These are phyloP conservation scores for Eruca vesicaria DNA, from an alignment of 441 rosid genomes.

Conservation along the genomic window DNA sequence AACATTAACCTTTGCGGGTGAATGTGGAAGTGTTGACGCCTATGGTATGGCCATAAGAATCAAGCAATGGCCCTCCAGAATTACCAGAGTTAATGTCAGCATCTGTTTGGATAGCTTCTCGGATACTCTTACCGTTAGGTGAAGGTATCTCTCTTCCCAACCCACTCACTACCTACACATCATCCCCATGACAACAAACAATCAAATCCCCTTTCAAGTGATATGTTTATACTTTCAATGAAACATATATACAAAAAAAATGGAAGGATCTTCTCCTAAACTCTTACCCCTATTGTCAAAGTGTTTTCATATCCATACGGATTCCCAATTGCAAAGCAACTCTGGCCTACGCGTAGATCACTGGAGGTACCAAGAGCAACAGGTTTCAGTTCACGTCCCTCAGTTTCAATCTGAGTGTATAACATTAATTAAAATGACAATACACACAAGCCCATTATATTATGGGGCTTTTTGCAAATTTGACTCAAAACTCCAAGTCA, in stretches of 20 bases:
- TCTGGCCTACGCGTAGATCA: constrained; percentile 79
- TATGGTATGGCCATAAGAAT: constrained; percentile 82
- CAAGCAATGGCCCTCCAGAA: constrained; percentile 80
- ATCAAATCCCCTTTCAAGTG: neutral
- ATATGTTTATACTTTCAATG: neutral
- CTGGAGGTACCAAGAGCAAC: constrained; percentile 68
- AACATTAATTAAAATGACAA: neutral
- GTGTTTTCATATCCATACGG: constrained; percentile 93
- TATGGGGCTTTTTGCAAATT: no score
- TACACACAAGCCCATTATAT: no score
- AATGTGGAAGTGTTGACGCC: constrained; percentile 87
- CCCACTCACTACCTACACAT: constrained; percentile 74
- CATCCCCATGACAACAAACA: neutral
- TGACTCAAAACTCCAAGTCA: no score
- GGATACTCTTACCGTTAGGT: constrained; percentile 69
- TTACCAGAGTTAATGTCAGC: constrained; percentile 80
- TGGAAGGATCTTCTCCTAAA: neutral
- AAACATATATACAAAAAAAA: neutral
- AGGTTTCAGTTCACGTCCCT: constrained; percentile 64
- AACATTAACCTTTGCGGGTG: constrained; percentile 46
- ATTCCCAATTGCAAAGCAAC: constrained; percentile 85
- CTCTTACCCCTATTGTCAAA: constrained; percentile 82
- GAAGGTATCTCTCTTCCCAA: constrained; percentile 80
- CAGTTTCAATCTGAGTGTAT: constrained; percentile 59
- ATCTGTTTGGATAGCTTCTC: constrained; percentile 86